Conservation (phyloP, 179 eudicot species). For the Dionaea muscipula region DNA sequence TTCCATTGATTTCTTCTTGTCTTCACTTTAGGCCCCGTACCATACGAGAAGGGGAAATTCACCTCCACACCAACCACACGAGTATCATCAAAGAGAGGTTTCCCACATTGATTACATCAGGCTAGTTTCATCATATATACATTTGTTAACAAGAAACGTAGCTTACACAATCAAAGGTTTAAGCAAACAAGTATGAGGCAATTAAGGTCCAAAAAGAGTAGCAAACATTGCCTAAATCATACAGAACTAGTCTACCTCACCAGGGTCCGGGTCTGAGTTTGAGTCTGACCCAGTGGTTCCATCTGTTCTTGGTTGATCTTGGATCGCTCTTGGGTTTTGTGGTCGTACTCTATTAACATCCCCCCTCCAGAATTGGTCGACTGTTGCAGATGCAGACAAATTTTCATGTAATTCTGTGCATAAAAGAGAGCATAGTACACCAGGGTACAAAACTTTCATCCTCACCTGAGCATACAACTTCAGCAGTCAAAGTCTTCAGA, state of each 20-base stretch:
- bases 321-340: background rate
- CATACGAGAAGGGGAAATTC: no score
- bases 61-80: no score
- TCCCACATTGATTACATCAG: background rate
- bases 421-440: no score
- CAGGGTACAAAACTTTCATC: background rate
- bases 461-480: conserved; percentile 4
- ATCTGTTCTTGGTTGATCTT: background rate
- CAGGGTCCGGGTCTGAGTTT: no score
- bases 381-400: background rate
- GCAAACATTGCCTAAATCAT: background rate
- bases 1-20: background rate
- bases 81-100: no score
- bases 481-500: background rate
- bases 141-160: no score
- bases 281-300: background rate
- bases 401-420: no score
- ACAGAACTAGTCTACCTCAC: background rate
- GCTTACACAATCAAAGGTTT: background rate
- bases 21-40: no score
- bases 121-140: no score
- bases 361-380: background rate
- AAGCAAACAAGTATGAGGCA: background rate
- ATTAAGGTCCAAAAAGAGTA: background rate
- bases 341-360: background rate